Evolutionary conservation across 176 grass and related monocot species (phyloP).

Genomic region (Olyra latifolia): DNA sequence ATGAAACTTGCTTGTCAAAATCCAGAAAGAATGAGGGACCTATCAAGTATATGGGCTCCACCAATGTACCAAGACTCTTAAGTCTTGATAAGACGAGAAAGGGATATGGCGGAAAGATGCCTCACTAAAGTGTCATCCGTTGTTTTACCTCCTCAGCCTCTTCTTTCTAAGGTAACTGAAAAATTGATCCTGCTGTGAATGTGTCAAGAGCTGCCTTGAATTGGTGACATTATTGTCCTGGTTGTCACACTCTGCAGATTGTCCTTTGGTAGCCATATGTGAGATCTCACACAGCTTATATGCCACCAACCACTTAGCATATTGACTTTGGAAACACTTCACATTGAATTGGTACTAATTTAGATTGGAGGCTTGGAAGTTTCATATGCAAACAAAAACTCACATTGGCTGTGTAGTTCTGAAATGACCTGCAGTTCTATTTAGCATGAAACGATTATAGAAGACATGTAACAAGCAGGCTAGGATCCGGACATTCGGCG

Average conservation of each 20-base stretch:
- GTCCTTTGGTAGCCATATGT: not conserved
- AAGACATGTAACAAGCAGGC: too few relatives aligned
- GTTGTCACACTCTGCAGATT: not conserved
- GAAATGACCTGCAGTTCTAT: conserved; percentile 1
- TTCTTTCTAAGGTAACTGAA: conserved; percentile 73
- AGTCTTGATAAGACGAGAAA: conserved; percentile 62
- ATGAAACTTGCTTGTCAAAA: conserved; percentile 53
- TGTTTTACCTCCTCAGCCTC: conserved; percentile 49
- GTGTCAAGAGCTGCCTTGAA: not conserved
- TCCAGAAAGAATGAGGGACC: conserved; percentile 53
- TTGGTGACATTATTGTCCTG: not conserved
- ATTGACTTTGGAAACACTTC: not conserved
- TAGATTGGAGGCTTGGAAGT: not conserved
- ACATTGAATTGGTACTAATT: not conserved
- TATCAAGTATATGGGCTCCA: conserved; percentile 70
- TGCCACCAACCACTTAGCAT: not conserved
- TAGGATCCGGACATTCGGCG: too few relatives aligned
- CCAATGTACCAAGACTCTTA: conserved; percentile 75
- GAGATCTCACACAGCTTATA: conserved; percentile 7
- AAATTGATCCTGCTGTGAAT: conserved; percentile 11
- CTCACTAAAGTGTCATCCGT: conserved; percentile 60
- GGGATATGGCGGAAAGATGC: conserved; percentile 76
- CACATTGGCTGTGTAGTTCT: not conserved
- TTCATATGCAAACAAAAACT: not conserved
- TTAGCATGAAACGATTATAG: conserved; percentile 15